Evolutionary conservation across 805 yeast genomes (phyloP).

Genomic region (Wickerhamiella vanderwaltii): DNA sequence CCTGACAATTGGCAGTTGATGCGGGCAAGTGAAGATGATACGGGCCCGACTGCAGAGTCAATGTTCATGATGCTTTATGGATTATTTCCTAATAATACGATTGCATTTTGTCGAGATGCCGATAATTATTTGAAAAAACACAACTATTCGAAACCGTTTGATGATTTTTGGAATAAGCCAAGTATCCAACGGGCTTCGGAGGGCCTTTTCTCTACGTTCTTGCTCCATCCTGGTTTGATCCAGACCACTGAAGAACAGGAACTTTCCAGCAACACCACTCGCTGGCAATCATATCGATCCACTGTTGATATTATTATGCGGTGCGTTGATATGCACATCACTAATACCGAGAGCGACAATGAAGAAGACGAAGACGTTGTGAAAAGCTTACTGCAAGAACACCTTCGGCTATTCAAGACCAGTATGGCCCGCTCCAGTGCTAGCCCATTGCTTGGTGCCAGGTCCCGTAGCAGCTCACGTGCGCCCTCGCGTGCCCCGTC

Average conservation of each 20-base stretch:
- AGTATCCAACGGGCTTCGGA: constrained; percentile 26
- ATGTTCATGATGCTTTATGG: constrained; percentile 45
- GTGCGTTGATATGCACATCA: constrained; percentile 25
- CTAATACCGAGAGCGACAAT: constrained; percentile 8
- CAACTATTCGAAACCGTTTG: constrained; percentile 16
- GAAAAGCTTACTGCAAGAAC: constrained; percentile 9
- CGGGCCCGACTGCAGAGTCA: constrained; percentile 25
- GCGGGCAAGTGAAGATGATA: constrained; percentile 2
- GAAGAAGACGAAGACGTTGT: constrained; percentile 3
- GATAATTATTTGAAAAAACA: constrained; percentile 25
- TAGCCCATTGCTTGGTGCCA: background rate
- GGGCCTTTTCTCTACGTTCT: constrained; percentile 27
- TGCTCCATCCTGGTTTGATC: constrained; percentile 40
- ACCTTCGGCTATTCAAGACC: constrained; percentile 13
- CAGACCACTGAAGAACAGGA: constrained; percentile 30
- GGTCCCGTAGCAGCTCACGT: constrained; percentile 9
- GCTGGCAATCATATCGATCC: constrained; percentile 8
- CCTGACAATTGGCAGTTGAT: background rate
- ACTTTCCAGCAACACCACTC: constrained; percentile 15
- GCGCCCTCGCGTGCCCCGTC: constrained; percentile 1
- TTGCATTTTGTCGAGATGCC: constrained; percentile 35
- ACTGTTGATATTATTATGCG: constrained; percentile 9
- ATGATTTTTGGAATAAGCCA: constrained; percentile 29
- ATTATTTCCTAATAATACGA: constrained; percentile 40
- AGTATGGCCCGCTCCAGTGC: constrained; percentile 1